A percentile compares a stretch with the other conserved stretches of the same genome.
phyloP scores from a whole-genome alignment of 2,329 filamentous ascomycete genomes.

The Colletotrichum sublineola region DNA sequence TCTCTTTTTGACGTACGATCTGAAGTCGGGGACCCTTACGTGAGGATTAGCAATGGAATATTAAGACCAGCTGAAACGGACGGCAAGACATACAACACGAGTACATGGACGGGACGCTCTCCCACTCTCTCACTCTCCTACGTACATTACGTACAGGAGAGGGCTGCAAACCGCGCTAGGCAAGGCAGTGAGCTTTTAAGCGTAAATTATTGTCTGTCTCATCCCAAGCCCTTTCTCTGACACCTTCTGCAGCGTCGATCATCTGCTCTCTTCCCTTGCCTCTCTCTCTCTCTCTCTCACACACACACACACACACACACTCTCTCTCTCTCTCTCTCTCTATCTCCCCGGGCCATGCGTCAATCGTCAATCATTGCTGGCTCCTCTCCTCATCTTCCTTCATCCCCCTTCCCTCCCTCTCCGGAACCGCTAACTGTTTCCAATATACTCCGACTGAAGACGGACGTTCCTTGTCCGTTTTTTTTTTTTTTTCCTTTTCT shows the following conservation, averaged over 20 bases:
- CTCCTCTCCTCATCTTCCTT: background rate
- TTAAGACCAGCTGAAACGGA: conserved; percentile 27
- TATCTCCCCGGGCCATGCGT: too few species aligned
- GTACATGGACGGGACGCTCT: background rate
- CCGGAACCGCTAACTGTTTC: background rate
- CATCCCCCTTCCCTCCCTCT: conserved; percentile 3
- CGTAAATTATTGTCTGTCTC: conserved; percentile 37
- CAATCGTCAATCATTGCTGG: too few species aligned
- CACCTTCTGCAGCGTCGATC: conserved; percentile 39
- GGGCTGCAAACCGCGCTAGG: background rate
- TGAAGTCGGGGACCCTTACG: background rate
- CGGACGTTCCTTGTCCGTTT: background rate
- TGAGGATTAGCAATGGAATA: conserved; percentile 5
- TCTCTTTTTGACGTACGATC: conserved; percentile 4
- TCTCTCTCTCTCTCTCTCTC: background rate
- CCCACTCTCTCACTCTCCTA: background rate
- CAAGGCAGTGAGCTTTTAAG: conserved; percentile 29
- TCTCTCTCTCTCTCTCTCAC: background rate
- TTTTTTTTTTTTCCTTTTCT: background rate
- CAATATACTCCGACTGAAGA: background rate
- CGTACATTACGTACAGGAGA: background rate
- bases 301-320: too few species aligned
- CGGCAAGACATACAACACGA: background rate
- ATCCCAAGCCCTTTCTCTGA: conserved; percentile 26
- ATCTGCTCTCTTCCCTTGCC: conserved; percentile 4